Percentiles rank a stretch among this genome's conserved stretches.
Conservation (phyloP, 2,329 filamentous ascomycete species). For the Ophiostoma pallidulum region DNA sequence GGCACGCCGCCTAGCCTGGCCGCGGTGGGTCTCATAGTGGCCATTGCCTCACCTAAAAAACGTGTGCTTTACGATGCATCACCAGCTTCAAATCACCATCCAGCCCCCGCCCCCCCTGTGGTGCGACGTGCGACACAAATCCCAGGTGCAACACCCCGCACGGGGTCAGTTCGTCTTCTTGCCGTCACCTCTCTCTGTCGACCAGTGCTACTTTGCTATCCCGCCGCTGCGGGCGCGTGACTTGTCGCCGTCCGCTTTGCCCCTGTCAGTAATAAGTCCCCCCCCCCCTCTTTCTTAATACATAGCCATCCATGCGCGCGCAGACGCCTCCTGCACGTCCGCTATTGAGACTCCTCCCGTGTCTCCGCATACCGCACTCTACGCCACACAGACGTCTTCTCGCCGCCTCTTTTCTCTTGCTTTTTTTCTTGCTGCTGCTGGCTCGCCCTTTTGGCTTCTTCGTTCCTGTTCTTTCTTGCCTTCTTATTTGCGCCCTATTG, state of each 20-base stretch:
- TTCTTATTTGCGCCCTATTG: too few relatives aligned
- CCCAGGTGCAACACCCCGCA: too few relatives aligned
- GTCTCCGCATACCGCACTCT: conserved; percentile 9
- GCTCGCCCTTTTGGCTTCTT: too few relatives aligned
- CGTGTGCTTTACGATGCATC: too few relatives aligned
- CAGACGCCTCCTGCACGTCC: background rate
- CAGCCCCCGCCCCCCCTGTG: background rate
- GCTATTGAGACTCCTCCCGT: conserved; percentile 3
- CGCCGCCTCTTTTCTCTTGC: background rate
- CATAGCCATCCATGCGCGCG: conserved; percentile 3
- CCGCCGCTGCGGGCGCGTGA: conserved; percentile 3
- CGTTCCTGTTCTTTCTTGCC: background rate
- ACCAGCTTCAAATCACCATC: too few relatives aligned
- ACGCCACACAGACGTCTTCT: conserved; percentile 4
- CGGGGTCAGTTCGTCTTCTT: too few relatives aligned
- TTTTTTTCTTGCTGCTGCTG: background rate
- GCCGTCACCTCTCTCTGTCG: too few relatives aligned
- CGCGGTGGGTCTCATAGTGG: conserved; percentile 1
- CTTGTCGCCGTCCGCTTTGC: conserved; percentile 3
- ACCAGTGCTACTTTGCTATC: conserved; percentile 5
- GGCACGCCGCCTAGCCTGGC: background rate
- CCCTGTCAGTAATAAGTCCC: conserved; percentile 5
- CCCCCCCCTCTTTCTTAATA: background rate
- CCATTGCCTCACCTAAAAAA: background rate
- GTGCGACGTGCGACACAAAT: too few relatives aligned